Evolutionary conservation across 257 asterid species (phyloP).

Genomic region (Solanum chiquidenum): DNA sequence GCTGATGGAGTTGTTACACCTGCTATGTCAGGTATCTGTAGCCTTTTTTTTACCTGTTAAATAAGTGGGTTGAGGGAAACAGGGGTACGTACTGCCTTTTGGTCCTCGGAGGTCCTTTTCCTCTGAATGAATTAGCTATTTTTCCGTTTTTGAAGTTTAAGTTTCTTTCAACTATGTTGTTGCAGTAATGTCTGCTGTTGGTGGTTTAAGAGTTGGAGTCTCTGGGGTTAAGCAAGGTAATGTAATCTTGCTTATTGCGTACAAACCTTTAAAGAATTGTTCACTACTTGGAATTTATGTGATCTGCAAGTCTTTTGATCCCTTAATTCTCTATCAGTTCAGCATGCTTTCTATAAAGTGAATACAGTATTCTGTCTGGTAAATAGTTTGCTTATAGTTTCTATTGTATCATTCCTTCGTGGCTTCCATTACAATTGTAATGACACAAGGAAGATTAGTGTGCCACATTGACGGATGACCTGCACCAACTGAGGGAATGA

Average conservation of each 20-base stretch:
- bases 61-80: background rate
- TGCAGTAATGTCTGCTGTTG: slow-evolving; percentile 96
- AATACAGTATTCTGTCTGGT: background rate
- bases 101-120: background rate
- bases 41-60: background rate
- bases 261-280: background rate
- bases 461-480: background rate
- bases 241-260: background rate
- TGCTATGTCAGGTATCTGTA: slow-evolving; percentile 83
- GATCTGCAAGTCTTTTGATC: background rate
- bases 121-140: background rate
- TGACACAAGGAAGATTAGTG: background rate
- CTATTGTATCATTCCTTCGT: background rate
- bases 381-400: background rate
- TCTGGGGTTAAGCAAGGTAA: slow-evolving; percentile 67
- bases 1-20: slow-evolving; percentile 99
- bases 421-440: background rate
- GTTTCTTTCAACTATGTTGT: slow-evolving; percentile 8
- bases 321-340: background rate
- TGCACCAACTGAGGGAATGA: background rate
- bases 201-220: slow-evolving; percentile 86
- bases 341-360: background rate
- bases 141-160: slow-evolving; percentile 5
- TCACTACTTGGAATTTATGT: background rate
- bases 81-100: background rate